Evolutionary conservation across 148 eudicot species (phyloP).

Genomic region (Rhododendron simsii): DNA sequence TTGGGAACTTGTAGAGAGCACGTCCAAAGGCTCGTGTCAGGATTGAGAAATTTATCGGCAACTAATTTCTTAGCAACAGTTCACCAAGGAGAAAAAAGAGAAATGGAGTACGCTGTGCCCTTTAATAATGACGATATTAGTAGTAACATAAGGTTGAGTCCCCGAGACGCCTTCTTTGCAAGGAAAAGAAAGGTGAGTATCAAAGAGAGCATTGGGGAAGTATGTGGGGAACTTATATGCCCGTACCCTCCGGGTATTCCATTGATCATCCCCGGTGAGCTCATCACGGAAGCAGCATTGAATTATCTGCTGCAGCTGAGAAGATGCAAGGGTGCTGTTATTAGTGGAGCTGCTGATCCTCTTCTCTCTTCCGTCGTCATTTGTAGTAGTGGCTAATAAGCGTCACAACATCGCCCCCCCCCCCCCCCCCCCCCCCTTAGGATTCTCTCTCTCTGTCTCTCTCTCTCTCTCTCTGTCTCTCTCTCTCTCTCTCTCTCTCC

Average conservation of each 20-base stretch:
- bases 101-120: background rate
- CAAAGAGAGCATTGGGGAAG: constrained; percentile 48
- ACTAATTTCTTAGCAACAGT: background rate
- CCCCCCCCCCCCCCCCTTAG: too few relatives aligned
- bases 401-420: too few relatives aligned
- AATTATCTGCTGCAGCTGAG: constrained; percentile 32
- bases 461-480: too few relatives aligned
- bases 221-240: constrained; percentile 79
- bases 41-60: constrained; percentile 49
- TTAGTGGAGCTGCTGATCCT: constrained; percentile 58
- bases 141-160: constrained; percentile 43
- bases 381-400: constrained; percentile 27
- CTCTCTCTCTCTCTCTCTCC: too few relatives aligned
- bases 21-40: constrained; percentile 45
- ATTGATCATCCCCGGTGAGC: constrained; percentile 59
- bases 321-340: constrained; percentile 36
- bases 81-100: background rate
- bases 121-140: constrained; percentile 18
- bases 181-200: constrained; percentile 45
- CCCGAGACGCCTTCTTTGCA: constrained; percentile 72
- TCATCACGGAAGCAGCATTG: constrained; percentile 37
- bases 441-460: too few relatives aligned
- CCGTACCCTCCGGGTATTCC: constrained; percentile 89
- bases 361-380: constrained; percentile 45
- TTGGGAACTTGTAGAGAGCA: constrained; percentile 65